Evolutionary conservation across 75 land plant species (phyloP).

Genomic region (Cryptomeria japonica): DNA sequence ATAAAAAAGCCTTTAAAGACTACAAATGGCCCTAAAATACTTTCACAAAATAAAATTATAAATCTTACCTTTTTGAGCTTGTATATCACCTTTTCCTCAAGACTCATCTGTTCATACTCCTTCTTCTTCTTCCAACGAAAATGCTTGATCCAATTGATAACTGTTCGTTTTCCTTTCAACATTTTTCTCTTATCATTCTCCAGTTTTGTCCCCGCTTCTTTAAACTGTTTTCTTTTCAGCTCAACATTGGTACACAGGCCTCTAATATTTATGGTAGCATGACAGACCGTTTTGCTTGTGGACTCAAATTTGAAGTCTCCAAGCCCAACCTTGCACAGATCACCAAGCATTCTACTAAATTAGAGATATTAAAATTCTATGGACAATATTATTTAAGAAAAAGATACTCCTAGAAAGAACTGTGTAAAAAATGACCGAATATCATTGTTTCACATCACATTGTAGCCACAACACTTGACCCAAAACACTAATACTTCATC

Average conservation of each 20-base stretch:
- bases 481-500: not conserved
- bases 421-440: not conserved
- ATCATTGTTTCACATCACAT: not conserved
- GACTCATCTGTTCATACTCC: slow-evolving; percentile 67
- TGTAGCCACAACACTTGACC: not conserved
- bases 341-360: slow-evolving; percentile 15
- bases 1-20: not conserved
- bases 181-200: slow-evolving; percentile 48
- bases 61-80: slow-evolving; percentile 52
- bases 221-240: not conserved
- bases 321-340: slow-evolving; percentile 5
- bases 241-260: not conserved
- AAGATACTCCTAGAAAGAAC: not conserved
- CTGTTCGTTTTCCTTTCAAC: slow-evolving; percentile 65
- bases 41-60: not conserved
- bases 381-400: not conserved
- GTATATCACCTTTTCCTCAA: slow-evolving; percentile 55
- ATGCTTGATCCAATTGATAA: slow-evolving; percentile 63
- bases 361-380: not conserved
- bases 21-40: not conserved
- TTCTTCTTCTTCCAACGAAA: slow-evolving; percentile 75
- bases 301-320: not conserved
- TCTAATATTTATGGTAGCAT: not conserved
- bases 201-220: slow-evolving; percentile 1
- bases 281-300: not conserved